These are phyloP conservation scores for Scenedesmus sp. DNA, from an alignment of 163 green algal genomes.

Conservation along the genomic window DNA sequence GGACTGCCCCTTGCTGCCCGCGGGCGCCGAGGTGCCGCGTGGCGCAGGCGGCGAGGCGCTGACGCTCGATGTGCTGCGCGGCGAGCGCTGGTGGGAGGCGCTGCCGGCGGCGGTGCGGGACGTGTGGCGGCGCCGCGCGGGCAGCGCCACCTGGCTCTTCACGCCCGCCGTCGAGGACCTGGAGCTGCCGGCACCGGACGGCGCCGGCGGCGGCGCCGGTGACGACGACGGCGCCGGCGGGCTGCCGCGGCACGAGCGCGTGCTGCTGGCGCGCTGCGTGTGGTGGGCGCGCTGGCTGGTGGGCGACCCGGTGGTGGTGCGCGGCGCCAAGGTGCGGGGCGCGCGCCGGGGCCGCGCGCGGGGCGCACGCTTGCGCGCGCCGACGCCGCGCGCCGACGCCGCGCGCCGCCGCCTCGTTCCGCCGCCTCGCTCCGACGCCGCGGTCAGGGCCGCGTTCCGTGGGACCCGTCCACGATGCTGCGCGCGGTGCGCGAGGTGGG, in stretches of 20 bases:
- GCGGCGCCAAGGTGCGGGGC: background rate
- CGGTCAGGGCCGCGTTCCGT: constrained; percentile 24
- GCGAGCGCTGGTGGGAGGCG: background rate
- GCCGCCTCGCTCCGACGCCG: no score
- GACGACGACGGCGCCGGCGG: background rate
- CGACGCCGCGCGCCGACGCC: no score
- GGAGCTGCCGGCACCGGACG: background rate
- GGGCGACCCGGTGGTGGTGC: background rate
- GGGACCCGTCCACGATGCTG: constrained; percentile 33
- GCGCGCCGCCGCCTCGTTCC: background rate
- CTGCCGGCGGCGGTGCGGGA: constrained; percentile 5
- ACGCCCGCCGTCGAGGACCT: constrained; percentile 4
- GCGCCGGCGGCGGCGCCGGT: background rate
- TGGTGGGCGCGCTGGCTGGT: background rate
- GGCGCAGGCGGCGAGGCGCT: background rate
- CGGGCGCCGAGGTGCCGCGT: background rate
- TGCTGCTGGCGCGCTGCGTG: background rate
- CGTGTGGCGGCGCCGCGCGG: constrained; percentile 14
- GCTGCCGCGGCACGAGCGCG: background rate
- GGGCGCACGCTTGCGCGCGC: no score
- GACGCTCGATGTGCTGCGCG: background rate
- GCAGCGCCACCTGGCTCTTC: constrained; percentile 7
- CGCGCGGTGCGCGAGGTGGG: constrained; percentile 2
- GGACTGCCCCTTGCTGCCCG: constrained; percentile 13
- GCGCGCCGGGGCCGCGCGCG: no score